phyloP scores from a whole-genome alignment of 1,139 yeast species.

The Candida gigantensis region DNA sequence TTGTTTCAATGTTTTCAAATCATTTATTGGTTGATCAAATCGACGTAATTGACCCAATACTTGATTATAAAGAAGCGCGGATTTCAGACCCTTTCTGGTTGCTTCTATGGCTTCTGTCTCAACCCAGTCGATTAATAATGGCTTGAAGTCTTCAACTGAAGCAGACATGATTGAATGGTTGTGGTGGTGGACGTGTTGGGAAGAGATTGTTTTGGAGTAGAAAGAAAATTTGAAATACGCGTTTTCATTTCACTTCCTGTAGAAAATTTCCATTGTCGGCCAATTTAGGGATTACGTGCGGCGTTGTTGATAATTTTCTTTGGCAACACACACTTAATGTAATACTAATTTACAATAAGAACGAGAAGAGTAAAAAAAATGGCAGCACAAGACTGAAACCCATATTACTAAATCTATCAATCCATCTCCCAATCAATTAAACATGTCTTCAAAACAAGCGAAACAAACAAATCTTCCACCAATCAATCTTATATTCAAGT shows the following conservation, averaged over 20 bases:
- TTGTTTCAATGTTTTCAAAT: conserved; percentile 52
- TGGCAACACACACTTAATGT: no score
- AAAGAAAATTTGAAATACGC: no score
- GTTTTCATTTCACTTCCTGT: no score
- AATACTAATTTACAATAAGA: no score
- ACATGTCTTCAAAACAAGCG: conserved; percentile 21
- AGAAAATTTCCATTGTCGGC: no score
- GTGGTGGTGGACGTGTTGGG: background rate
- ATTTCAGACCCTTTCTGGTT: conserved; percentile 40
- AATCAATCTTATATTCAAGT: conserved; percentile 84
- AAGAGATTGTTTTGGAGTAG: no score
- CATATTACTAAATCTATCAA: background rate
- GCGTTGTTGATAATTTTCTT: no score
- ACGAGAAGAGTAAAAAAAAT: no score
- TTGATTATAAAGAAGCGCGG: conserved; percentile 45
- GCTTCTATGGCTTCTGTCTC: conserved; percentile 48
- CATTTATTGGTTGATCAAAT: conserved; percentile 42
- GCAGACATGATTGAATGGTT: background rate
- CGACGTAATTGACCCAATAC: conserved; percentile 50
- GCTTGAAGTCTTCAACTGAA: conserved; percentile 11
- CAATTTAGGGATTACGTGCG: no score
- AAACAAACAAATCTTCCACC: conserved; percentile 73
- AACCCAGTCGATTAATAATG: conserved; percentile 43
- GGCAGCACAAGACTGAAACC: background rate
- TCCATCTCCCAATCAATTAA: background rate